Base-by-base conservation (phyloP, 768 basidiomycete genomes). In the Solioccasus polychromus region DNA sequence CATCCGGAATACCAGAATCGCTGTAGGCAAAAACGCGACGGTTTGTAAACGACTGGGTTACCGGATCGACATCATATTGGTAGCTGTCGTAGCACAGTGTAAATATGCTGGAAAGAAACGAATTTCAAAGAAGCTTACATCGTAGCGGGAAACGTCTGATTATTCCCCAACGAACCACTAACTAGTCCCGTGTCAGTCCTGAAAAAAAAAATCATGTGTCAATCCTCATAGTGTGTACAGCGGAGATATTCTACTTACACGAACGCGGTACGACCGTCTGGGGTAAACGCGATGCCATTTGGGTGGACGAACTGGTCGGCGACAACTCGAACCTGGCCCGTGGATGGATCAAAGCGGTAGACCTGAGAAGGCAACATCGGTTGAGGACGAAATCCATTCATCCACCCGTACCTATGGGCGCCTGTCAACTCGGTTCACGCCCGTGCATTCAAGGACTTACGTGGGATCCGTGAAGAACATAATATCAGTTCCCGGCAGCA, bases 231-330 rank as follows among this genome's bases (percentile, higher is more conserved):
- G 15, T 37, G 45, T 15, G 10, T 34, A 2, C 7, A n/a, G 17
- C 17, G 18, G 17, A 17, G 17, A 26, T 26, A 26, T 47, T 17
- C 18, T 25, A 49, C 75, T 50, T 44, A 73, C 84, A 89, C 69
- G 56, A 83, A 91, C 4, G 79, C 85, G 8, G 69, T 76, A 39
- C 64, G 75, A 8, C 86, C 85, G 50, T 84, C 79, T 2, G 70
- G 65, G n/a, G 76, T 77, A 61, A 90, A 83, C 0, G 85, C 83
- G 41, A 91, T 76, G 2, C 88, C 90, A 56, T 91, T 92, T 35
- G 76, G 76, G 54, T 77, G 76, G 51, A 76, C 74, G 56, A 91
- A 85, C n/a, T 80, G 83, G 51, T 86, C 83, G 3, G 90, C 88
- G 3, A 88, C 85, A 14, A 85, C 82, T 6, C 32, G 32, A 17